A percentile compares a stretch with the other conserved stretches of the same genome.
These are phyloP conservation scores for Plasmodium malariae DNA, from an alignment of 169 alveolate species.

Conservation along the genomic window DNA sequence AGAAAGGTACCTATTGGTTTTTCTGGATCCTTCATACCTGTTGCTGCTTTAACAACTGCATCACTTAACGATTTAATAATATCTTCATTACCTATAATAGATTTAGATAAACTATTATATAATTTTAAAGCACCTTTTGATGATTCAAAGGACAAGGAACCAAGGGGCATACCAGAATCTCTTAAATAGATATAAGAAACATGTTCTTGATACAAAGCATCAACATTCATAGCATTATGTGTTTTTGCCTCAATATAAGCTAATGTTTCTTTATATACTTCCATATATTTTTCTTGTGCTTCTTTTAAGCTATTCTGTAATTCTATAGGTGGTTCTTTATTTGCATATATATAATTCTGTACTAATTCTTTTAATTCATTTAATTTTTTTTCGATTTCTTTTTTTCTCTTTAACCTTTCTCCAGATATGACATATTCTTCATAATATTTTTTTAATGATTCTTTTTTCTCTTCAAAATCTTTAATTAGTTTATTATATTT, in stretches of 20 bases:
- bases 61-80: conserved; percentile 81
- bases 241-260: conserved; percentile 74
- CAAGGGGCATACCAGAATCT: conserved; percentile 78
- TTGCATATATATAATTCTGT: conserved; percentile 42
- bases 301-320: conserved; percentile 40
- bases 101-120: conserved; percentile 80
- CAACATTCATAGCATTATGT: conserved; percentile 78
- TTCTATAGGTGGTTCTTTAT: conserved; percentile 70
- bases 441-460: conserved; percentile 29
- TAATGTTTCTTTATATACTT: conserved; percentile 53
- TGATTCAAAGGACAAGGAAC: conserved; percentile 72
- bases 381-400: conserved; percentile 52
- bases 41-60: conserved; percentile 79
- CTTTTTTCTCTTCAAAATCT: conserved; percentile 71
- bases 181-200: conserved; percentile 71
- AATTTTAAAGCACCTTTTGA: conserved; percentile 79
- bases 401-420: conserved; percentile 59
- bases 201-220: conserved; percentile 73
- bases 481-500: conserved; percentile 50
- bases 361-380: conserved; percentile 56
- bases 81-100: conserved; percentile 85
- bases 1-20: conserved; percentile 79
- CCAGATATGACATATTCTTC: conserved; percentile 67
- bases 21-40: conserved; percentile 76
- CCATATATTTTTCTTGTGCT: conserved; percentile 36